A percentile compares a stretch with the other conserved stretches of the same genome.
These are phyloP conservation scores for Lenwebbia sp. DNA, from an alignment of 345 rosid genomes.

Conservation along the genomic window DNA sequence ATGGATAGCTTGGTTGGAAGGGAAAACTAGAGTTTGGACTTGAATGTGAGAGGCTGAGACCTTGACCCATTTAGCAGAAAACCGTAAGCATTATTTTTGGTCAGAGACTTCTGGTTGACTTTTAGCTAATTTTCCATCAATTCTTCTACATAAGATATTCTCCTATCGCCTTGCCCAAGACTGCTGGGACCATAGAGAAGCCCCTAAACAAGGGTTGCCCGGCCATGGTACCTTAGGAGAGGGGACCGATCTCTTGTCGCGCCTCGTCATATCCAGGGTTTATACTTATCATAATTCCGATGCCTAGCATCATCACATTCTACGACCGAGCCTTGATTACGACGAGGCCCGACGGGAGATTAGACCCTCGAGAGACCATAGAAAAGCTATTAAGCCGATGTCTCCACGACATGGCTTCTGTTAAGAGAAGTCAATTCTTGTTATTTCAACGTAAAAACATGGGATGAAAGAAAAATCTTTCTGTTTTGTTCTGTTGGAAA, in stretches of 20 bases:
- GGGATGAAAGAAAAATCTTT: background rate
- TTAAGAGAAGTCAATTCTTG: background rate
- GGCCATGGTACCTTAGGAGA: background rate
- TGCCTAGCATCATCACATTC: background rate
- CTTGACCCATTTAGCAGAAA: background rate
- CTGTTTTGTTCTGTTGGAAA: background rate
- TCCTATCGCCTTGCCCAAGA: background rate
- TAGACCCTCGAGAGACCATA: background rate
- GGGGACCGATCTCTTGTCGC: background rate
- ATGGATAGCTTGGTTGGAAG: background rate
- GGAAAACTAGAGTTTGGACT: background rate
- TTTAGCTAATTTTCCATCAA: background rate
- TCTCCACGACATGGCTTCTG: background rate
- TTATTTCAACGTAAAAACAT: background rate
- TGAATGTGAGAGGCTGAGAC: background rate
- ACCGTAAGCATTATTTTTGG: background rate
- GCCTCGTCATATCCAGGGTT: background rate
- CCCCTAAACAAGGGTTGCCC: background rate
- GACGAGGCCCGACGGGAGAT: background rate
- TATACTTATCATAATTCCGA: background rate
- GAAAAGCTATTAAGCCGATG: background rate
- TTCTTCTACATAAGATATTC: background rate
- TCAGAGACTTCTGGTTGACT: background rate
- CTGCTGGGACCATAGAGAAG: background rate
- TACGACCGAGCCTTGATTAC: background rate